A percentile compares a stretch with the other conserved stretches of the same genome.
Conservation (phyloP, 768 basidiomycete species). For the Cystobasidium ongulense region DNA sequence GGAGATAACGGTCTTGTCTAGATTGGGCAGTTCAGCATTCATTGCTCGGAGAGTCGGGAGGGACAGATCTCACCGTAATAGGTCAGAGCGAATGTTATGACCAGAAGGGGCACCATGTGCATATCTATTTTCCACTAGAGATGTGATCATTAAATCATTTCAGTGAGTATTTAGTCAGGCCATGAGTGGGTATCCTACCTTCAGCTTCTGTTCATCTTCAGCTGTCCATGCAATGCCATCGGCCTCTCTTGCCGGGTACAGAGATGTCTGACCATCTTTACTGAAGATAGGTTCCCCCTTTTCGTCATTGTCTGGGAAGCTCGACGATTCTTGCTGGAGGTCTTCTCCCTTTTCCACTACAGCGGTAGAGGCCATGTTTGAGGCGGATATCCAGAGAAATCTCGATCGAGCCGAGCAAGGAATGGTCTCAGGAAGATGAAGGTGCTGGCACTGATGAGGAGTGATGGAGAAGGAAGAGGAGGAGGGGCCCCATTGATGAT, state of each 20-base stretch:
- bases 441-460: no score
- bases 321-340: neutral
- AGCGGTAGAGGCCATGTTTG: neutral
- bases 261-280: neutral
- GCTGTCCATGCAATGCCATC: neutral
- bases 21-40: neutral
- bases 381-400: neutral
- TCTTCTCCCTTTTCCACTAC: neutral
- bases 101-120: constrained; percentile 10
- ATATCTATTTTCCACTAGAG: neutral
- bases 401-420: no score
- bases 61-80: neutral
- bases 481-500: no score
- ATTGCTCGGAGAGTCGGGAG: neutral
- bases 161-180: neutral
- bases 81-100: neutral
- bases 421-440: no score
- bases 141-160: neutral
- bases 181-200: neutral
- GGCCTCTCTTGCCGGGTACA: neutral
- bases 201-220: neutral
- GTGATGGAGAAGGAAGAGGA: no score
- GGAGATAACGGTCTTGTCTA: neutral
- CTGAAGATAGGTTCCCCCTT: neutral
- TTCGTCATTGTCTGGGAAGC: neutral